These are phyloP conservation scores for Tetrapisispora fleetii DNA, from an alignment of 805 yeast species.

Conservation along the genomic window DNA sequence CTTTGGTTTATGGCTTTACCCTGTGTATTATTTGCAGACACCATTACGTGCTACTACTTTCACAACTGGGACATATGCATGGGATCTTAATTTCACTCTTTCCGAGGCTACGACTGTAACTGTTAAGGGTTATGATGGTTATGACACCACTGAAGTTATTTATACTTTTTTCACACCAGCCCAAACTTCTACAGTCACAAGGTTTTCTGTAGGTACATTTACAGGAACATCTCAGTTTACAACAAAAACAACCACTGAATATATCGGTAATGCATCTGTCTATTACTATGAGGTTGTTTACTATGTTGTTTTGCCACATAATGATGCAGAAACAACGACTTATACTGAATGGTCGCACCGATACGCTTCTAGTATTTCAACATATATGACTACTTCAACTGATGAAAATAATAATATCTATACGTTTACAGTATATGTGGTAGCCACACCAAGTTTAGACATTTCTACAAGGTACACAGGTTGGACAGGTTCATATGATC, in stretches of 20 bases:
- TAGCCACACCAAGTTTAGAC: background rate
- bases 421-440: background rate
- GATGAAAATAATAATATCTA: background rate
- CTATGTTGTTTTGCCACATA: background rate
- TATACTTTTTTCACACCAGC: constrained; percentile 2
- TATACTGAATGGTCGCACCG: background rate
- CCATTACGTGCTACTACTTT: background rate
- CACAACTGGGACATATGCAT: background rate
- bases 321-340: background rate
- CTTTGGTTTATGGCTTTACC: background rate
- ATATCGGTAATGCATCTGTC: background rate
- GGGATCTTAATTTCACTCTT: background rate
- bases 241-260: background rate
- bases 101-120: too few relatives aligned
- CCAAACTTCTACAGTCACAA: background rate
- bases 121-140: background rate
- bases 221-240: background rate
- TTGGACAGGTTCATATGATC: background rate
- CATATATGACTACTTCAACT: background rate
- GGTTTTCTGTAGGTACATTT: background rate
- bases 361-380: background rate
- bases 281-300: background rate
- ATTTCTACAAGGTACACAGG: background rate
- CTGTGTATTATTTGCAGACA: background rate
- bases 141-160: background rate